These are phyloP conservation scores for Saccharomycopsis lassenensis DNA, from an alignment of 805 yeast species.

Conservation along the genomic window DNA sequence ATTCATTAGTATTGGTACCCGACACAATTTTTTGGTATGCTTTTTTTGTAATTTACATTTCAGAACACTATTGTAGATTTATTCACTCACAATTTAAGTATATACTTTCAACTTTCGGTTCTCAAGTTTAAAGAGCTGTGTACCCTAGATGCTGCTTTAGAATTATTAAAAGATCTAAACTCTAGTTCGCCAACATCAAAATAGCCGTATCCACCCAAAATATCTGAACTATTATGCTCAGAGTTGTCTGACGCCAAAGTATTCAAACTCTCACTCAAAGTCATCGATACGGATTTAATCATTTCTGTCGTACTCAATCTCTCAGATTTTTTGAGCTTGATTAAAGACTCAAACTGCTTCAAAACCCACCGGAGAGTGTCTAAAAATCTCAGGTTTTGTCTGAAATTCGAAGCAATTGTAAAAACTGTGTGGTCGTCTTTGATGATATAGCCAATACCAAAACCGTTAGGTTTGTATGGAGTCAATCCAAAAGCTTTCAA, in stretches of 20 bases:
- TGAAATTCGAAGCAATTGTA: conserved; percentile 77
- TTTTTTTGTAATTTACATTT: too few relatives aligned
- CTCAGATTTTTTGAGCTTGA: conserved; percentile 22
- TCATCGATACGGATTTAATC: conserved; percentile 15
- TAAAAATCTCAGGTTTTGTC: conserved; percentile 74
- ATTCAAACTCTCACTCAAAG: conserved; percentile 10
- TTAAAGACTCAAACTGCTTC: conserved; percentile 42
- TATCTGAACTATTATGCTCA: conserved; percentile 19
- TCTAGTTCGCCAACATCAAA: conserved; percentile 63
- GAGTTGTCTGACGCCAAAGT: not conserved
- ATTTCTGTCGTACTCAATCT: conserved; percentile 7
- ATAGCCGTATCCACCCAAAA: conserved; percentile 70
- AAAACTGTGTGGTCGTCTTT: conserved; percentile 70
- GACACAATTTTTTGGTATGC: too few relatives aligned
- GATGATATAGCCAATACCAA: conserved; percentile 85
- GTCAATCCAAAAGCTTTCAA: conserved; percentile 80
- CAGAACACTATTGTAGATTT: too few relatives aligned
- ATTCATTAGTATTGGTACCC: too few relatives aligned
- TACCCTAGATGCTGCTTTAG: too few relatives aligned
- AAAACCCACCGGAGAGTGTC: conserved; percentile 64
- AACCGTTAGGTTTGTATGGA: conserved; percentile 81
- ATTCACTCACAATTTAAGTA: too few relatives aligned
- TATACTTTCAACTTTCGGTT: too few relatives aligned
- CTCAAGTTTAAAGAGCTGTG: too few relatives aligned
- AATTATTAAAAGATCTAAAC: conserved; percentile 35